phyloP scores from a whole-genome alignment of 1,139 yeast genomes.

The Pichia sp. region DNA sequence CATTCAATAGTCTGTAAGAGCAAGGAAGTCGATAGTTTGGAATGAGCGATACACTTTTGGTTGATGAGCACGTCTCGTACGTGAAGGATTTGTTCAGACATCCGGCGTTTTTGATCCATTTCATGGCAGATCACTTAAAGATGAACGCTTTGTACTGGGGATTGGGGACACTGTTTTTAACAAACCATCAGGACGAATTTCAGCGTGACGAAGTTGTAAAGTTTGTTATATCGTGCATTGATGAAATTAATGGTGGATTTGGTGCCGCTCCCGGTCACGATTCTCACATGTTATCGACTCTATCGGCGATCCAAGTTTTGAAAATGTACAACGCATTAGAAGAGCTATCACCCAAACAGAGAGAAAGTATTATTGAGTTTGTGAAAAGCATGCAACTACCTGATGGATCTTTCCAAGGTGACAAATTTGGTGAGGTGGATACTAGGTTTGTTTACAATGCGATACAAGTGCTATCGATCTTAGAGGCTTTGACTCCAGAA shows the following conservation, averaged over 20 bases:
- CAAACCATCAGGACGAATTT: constrained; percentile 53
- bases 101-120: constrained; percentile 62
- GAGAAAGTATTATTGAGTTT: constrained; percentile 34
- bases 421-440: constrained; percentile 85
- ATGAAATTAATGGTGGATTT: constrained; percentile 63
- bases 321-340: constrained; percentile 58
- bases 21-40: too few relatives aligned
- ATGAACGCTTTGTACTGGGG: constrained; percentile 97
- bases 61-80: constrained; percentile 46
- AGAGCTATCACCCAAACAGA: constrained; percentile 24
- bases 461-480: constrained; percentile 59
- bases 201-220: constrained; percentile 52
- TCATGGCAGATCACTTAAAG: constrained; percentile 86
- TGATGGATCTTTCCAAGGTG: constrained; percentile 87
- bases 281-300: constrained; percentile 79
- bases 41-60: constrained; percentile 4
- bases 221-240: constrained; percentile 67
- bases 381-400: constrained; percentile 53
- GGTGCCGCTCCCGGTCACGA: constrained; percentile 90
- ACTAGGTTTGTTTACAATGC: constrained; percentile 86
- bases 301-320: constrained; percentile 79
- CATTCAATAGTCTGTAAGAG: too few relatives aligned
- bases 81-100: constrained; percentile 42
- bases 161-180: constrained; percentile 59
- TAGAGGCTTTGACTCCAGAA: constrained; percentile 55